A percentile compares a stretch with the other conserved stretches of the same genome.
These are phyloP conservation scores for Maudiozyma pseudohumilis DNA, from an alignment of 805 yeast species.

Conservation along the genomic window DNA sequence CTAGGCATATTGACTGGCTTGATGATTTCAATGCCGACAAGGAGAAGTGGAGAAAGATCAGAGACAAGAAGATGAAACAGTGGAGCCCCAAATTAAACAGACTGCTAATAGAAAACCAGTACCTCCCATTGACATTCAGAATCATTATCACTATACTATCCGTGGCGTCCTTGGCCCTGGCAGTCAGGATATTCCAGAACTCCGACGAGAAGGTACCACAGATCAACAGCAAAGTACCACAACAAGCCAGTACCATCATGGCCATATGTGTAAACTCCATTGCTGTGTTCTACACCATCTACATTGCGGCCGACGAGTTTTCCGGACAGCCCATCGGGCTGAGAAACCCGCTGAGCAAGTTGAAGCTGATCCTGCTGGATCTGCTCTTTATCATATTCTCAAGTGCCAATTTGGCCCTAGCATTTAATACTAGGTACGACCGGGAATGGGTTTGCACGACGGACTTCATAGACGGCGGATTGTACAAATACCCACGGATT, in stretches of 20 bases:
- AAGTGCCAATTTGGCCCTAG: conserved; percentile 75
- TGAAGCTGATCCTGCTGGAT: conserved; percentile 73
- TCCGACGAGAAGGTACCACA: conserved; percentile 15
- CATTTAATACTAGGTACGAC: conserved; percentile 77
- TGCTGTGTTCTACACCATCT: conserved; percentile 67
- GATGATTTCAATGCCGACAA: conserved; percentile 22
- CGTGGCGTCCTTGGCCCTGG: conserved; percentile 60
- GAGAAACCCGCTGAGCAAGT: conserved; percentile 73
- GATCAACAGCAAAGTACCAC: conserved; percentile 35
- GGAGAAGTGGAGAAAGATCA: conserved; percentile 25
- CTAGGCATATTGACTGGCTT: conserved; percentile 13
- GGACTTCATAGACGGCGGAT: conserved; percentile 6
- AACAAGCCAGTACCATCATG: conserved; percentile 87
- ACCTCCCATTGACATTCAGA: conserved; percentile 70
- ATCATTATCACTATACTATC: conserved; percentile 49
- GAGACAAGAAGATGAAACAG: conserved; percentile 47
- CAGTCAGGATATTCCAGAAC: conserved; percentile 45
- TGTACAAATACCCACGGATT: conserved; percentile 26
- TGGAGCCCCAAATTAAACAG: conserved; percentile 54
- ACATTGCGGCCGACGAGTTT: conserved; percentile 85
- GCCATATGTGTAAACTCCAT: conserved; percentile 75
- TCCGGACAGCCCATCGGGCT: conserved; percentile 86
- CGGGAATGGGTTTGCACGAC: conserved; percentile 66
- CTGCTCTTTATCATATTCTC: conserved; percentile 79
- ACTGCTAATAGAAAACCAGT: conserved; percentile 62